A percentile compares a stretch with the other conserved stretches of the same genome.
These are phyloP conservation scores for Apiotrichum veenhuisii DNA, from an alignment of 1,284 basidiomycete genomes.

Conservation along the genomic window DNA sequence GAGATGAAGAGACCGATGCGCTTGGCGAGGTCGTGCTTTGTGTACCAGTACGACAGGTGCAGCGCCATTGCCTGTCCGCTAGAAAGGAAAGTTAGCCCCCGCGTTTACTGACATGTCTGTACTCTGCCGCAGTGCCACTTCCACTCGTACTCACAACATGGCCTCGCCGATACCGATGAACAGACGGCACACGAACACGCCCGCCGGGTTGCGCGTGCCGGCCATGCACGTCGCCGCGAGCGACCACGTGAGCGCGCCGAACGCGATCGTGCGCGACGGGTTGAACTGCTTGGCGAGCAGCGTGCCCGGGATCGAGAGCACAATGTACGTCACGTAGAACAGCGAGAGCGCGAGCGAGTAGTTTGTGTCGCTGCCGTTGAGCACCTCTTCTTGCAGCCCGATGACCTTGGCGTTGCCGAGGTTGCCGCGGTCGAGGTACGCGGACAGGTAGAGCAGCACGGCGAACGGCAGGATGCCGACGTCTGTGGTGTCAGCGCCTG, in stretches of 20 bases:
- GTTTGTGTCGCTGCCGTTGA: conserved; percentile 40
- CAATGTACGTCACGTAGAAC: conserved; percentile 50
- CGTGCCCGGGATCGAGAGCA: conserved; percentile 44
- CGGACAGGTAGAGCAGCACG: conserved; percentile 49
- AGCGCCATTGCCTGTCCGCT: conserved; percentile 43
- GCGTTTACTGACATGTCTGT: too few species aligned
- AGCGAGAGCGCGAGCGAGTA: conserved; percentile 48
- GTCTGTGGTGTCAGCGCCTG: conserved; percentile 25
- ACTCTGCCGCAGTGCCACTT: background rate
- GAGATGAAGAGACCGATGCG: conserved; percentile 52
- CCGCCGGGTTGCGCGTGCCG: conserved; percentile 39
- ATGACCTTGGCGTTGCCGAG: conserved; percentile 45
- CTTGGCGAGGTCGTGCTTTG: conserved; percentile 49
- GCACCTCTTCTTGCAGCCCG: conserved; percentile 41
- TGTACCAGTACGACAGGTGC: conserved; percentile 45
- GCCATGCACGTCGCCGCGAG: conserved; percentile 50
- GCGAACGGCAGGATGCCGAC: conserved; percentile 50
- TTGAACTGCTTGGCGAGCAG: conserved; percentile 41
- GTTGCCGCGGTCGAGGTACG: conserved; percentile 51
- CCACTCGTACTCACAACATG: conserved; percentile 25
- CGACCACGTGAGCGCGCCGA: conserved; percentile 50
- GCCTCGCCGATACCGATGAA: conserved; percentile 50
- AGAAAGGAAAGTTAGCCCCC: background rate
- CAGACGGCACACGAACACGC: conserved; percentile 47
- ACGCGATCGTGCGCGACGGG: conserved; percentile 47